A percentile compares a stretch with the other conserved stretches of the same genome.
These are phyloP conservation scores for Catunica adiposa DNA, from an alignment of 2,329 filamentous ascomycete genomes.

Conservation along the genomic window DNA sequence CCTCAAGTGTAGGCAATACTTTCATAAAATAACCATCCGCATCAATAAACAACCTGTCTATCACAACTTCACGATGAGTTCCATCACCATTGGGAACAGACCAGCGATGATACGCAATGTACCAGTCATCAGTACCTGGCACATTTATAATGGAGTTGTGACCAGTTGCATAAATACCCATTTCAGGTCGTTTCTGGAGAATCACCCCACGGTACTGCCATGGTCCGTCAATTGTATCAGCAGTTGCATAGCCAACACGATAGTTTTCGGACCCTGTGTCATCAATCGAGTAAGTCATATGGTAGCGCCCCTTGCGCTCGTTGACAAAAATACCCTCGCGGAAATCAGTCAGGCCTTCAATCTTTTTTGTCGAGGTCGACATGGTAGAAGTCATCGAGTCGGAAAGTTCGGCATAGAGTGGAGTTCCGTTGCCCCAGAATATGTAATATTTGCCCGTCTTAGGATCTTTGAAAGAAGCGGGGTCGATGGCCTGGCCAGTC, in stretches of 20 bases:
- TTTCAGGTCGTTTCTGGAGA: constrained; percentile 25
- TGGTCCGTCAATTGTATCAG: constrained; percentile 23
- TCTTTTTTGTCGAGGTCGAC: constrained; percentile 20
- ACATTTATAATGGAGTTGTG: constrained; percentile 31
- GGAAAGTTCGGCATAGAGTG: constrained; percentile 26
- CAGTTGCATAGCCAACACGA: constrained; percentile 30
- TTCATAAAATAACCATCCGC: constrained; percentile 22
- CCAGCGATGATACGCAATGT: constrained; percentile 33
- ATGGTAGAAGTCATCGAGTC: constrained; percentile 32
- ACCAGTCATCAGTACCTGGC: constrained; percentile 32
- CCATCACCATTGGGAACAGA: constrained; percentile 29
- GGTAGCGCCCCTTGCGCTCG: constrained; percentile 29
- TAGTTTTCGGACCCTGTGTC: constrained; percentile 31
- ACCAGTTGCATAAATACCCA: constrained; percentile 30
- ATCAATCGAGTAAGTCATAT: constrained; percentile 31
- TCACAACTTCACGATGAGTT: constrained; percentile 26
- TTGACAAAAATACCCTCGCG: constrained; percentile 28
- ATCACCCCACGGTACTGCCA: constrained; percentile 30
- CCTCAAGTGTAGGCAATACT: constrained; percentile 24
- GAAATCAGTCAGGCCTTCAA: constrained; percentile 26
- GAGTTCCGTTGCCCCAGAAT: constrained; percentile 40
- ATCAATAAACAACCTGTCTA: constrained; percentile 27
- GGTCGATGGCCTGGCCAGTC: constrained; percentile 37
- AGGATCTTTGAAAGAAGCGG: constrained; percentile 43
- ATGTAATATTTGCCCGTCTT: constrained; percentile 39